Percentiles rank a stretch among this genome's conserved stretches.
Conservation (phyloP, 371 early-diverging fungal genomes). For the Mucor irregularis region DNA sequence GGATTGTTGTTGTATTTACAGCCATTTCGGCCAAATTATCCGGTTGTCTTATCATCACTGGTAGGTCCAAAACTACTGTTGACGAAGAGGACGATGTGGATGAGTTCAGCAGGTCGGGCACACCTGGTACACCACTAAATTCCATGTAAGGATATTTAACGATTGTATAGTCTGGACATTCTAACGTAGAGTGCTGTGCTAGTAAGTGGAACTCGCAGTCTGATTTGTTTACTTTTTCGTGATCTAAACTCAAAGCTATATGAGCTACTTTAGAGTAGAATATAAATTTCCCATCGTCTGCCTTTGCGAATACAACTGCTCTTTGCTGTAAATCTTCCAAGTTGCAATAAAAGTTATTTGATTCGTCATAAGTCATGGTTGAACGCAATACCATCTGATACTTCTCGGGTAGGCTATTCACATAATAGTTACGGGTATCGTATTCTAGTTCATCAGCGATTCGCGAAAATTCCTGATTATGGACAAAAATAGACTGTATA, state of each 20-base stretch:
- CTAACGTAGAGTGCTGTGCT: slow-evolving; percentile 6
- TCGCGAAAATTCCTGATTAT: slow-evolving; percentile 2
- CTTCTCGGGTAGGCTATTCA: neutral
- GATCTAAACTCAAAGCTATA: neutral
- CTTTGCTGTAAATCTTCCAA: slow-evolving; percentile 15
- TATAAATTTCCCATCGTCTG: slow-evolving; percentile 4
- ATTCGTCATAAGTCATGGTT: slow-evolving; percentile 9
- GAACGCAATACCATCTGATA: neutral
- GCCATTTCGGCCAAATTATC: no score
- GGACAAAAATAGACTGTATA: neutral
- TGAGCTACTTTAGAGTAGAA: slow-evolving; percentile 16
- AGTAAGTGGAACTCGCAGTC: slow-evolving; percentile 15
- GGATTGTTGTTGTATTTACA: no score
- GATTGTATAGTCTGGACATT: slow-evolving; percentile 8
- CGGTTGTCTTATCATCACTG: no score
- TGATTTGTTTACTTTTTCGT: slow-evolving; percentile 4
- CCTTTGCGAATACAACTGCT: slow-evolving; percentile 1
- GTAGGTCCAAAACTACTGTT: no score
- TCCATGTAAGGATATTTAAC: slow-evolving; percentile 12
- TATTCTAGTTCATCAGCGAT: slow-evolving; percentile 5
- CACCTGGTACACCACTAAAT: neutral
- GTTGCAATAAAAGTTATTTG: slow-evolving; percentile 1
- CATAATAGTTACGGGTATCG: neutral
- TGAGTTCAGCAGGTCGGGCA: neutral
- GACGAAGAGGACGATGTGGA: neutral